These are phyloP conservation scores for Globisporangium lucens DNA, from an alignment of 352 stramenopile genomes.

Conservation along the genomic window DNA sequence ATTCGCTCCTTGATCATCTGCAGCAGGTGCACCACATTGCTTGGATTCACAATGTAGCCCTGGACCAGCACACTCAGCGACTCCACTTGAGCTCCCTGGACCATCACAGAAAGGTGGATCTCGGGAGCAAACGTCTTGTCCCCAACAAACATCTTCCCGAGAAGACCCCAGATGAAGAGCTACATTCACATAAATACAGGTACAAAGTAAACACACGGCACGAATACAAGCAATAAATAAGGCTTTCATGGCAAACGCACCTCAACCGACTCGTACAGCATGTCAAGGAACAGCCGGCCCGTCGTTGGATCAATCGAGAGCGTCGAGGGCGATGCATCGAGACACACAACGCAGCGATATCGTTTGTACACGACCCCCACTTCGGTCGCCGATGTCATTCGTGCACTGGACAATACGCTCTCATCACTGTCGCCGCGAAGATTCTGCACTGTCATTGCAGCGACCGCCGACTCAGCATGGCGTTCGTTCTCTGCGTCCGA, in stretches of 20 bases:
- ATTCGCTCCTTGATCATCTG: slow-evolving; percentile 72
- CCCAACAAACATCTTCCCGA: slow-evolving; percentile 59
- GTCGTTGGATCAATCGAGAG: slow-evolving; percentile 76
- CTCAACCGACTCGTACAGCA: slow-evolving; percentile 78
- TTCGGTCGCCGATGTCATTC: slow-evolving; percentile 41
- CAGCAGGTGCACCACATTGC: slow-evolving; percentile 57
- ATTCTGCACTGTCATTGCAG: slow-evolving; percentile 8
- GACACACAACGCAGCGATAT: slow-evolving; percentile 81
- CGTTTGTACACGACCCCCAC: slow-evolving; percentile 66
- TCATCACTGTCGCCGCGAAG: slow-evolving; percentile 4
- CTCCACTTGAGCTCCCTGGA: slow-evolving; percentile 75
- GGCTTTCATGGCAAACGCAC: neutral
- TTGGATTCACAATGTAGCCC: slow-evolving; percentile 63
- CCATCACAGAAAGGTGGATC: slow-evolving; percentile 77
- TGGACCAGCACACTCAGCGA: slow-evolving; percentile 82
- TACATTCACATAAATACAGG: slow-evolving; percentile 18
- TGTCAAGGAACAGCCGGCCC: slow-evolving; percentile 73
- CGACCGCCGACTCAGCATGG: slow-evolving; percentile 1
- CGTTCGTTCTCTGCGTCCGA: slow-evolving; percentile 3
- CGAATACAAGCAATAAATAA: neutral
- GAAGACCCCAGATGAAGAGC: slow-evolving; percentile 70
- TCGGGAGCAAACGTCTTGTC: slow-evolving; percentile 49
- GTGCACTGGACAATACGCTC: slow-evolving; percentile 22
- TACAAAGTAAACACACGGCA: neutral
- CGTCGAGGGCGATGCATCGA: slow-evolving; percentile 82